These are phyloP conservation scores for Naumovozyma dairenensis DNA, from an alignment of 805 yeast genomes.

Conservation along the genomic window DNA sequence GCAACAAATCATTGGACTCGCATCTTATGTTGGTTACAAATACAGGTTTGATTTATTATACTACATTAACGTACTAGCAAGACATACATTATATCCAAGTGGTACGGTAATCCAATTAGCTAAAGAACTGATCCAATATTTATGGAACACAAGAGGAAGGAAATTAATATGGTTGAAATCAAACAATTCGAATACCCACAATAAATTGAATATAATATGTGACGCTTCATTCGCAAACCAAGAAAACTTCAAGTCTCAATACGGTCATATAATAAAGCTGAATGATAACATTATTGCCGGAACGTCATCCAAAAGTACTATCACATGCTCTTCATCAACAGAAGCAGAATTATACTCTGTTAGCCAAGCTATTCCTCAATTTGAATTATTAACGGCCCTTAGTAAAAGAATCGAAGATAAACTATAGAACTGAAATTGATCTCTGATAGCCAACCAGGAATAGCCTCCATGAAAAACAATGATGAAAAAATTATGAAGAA, in stretches of 20 bases:
- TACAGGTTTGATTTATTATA: conserved; percentile 7
- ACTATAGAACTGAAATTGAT: no score
- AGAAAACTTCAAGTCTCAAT: conserved; percentile 3
- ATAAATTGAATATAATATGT: not conserved
- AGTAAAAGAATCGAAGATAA: no score
- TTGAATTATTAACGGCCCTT: no score
- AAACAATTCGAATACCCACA: conserved; percentile 1
- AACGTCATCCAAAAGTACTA: no score
- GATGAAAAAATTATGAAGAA: no score
- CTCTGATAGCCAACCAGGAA: no score
- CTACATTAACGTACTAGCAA: conserved; percentile 7
- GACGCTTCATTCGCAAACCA: conserved; percentile 5
- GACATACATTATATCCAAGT: conserved; percentile 5
- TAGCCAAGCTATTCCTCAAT: no score
- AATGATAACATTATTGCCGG: no score
- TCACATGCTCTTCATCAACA: no score
- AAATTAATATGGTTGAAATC: conserved; percentile 3
- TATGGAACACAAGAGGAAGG: conserved; percentile 5
- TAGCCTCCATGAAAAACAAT: no score
- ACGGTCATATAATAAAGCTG: no score
- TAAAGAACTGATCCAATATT: conserved; percentile 1
- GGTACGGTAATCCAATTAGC: conserved; percentile 3
- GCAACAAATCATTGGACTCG: conserved; percentile 7
- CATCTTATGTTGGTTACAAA: conserved; percentile 10
- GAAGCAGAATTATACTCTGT: no score